phyloP scores from a whole-genome alignment of 352 stramenopile species.

The Ophiocytium majus region DNA sequence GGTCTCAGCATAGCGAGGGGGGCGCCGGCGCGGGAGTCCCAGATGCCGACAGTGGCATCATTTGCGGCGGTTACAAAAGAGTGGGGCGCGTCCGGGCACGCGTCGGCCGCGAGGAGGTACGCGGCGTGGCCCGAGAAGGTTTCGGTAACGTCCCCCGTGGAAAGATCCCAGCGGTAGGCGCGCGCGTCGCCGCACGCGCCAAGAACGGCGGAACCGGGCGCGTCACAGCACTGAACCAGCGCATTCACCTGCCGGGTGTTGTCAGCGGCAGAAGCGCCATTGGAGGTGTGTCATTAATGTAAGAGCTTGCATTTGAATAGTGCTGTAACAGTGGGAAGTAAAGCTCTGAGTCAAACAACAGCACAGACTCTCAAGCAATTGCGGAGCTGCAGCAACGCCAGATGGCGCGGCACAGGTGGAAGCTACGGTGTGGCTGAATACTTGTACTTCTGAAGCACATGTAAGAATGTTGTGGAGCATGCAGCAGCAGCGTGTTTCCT shows the following conservation, averaged over 20 bases:
- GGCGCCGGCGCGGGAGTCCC: conserved; percentile 21
- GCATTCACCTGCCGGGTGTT: neutral
- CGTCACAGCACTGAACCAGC: neutral
- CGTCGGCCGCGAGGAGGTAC: conserved; percentile 24
- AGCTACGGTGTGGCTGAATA: too few species aligned
- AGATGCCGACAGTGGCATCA: conserved; percentile 17
- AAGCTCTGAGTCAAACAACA: too few species aligned
- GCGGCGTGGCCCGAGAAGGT: conserved; percentile 26
- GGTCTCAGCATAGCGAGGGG: conserved; percentile 19
- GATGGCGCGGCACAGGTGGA: too few species aligned
- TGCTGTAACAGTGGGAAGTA: too few species aligned
- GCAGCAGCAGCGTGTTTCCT: too few species aligned
- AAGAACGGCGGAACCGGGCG: conserved; percentile 9
- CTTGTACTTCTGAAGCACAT: too few species aligned
- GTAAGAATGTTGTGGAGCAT: too few species aligned
- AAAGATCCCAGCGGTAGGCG: conserved; percentile 42
- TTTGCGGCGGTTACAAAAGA: conserved; percentile 24
- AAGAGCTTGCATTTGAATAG: too few species aligned
- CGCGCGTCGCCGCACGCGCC: conserved; percentile 36
- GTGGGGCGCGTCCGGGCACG: neutral
- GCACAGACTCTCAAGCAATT: too few species aligned
- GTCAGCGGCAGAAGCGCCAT: too few species aligned
- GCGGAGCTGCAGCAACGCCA: too few species aligned
- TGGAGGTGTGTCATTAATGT: too few species aligned
- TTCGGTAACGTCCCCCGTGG: neutral